Evolutionary conservation across 139 green algal species (phyloP).

Genomic region (Coelastrella sp.): DNA sequence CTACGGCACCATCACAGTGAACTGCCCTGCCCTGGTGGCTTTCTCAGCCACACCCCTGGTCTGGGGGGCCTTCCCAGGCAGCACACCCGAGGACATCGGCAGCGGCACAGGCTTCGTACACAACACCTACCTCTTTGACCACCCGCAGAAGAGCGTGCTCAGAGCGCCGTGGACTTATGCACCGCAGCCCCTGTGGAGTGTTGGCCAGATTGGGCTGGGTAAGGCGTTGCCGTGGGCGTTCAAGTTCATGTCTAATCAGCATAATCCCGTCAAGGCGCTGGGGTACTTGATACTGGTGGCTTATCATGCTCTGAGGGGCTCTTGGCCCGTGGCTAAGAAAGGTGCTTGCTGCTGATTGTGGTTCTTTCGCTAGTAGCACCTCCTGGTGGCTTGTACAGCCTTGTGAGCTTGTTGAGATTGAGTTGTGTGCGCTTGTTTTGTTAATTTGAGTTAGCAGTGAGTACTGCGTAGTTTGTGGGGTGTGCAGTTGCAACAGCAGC

Average conservation of each 20-base stretch:
- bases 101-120: conserved; percentile 84
- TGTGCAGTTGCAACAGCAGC: too few species aligned
- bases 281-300: conserved; percentile 29
- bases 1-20: conserved; percentile 84
- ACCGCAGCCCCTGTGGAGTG: conserved; percentile 77
- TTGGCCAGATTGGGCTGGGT: conserved; percentile 64
- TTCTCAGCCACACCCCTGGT: conserved; percentile 68
- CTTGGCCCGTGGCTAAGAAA: conserved; percentile 7
- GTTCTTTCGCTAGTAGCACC: too few species aligned
- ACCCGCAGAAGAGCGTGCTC: conserved; percentile 86
- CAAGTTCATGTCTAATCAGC: conserved; percentile 32
- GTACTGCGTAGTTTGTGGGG: too few species aligned
- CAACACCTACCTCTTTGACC: conserved; percentile 87
- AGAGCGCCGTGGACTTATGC: conserved; percentile 68
- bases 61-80: conserved; percentile 83
- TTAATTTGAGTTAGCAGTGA: too few species aligned
- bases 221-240: conserved; percentile 32
- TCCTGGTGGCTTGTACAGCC: too few species aligned
- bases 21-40: conserved; percentile 64
- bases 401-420: too few species aligned
- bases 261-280: conserved; percentile 25
- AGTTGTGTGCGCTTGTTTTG: too few species aligned
- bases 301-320: conserved; percentile 31
- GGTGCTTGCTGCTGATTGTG: too few species aligned
- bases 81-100: conserved; percentile 69